Conservation (phyloP, 2,329 filamentous ascomycete species). For the Pochonia chlamydosporia region DNA sequence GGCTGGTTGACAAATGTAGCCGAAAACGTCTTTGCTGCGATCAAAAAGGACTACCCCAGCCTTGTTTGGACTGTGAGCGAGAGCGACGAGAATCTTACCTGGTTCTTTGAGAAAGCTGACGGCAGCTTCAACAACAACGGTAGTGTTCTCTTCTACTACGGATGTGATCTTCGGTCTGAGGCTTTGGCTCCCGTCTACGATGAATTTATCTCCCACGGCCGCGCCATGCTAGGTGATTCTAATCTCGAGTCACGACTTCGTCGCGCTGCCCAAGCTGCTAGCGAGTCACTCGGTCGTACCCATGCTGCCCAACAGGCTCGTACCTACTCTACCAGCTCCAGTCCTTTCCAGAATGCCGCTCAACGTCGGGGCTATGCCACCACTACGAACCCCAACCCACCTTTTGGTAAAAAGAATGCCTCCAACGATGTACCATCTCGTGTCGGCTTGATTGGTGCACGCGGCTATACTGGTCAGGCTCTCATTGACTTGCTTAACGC, state of each 20-base stretch:
- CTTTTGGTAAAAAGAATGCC: slow-evolving; percentile 79
- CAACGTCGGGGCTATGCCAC: slow-evolving; percentile 1
- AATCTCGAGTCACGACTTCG: slow-evolving; percentile 84
- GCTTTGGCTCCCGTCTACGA: slow-evolving; percentile 71
- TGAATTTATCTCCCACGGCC: slow-evolving; percentile 76
- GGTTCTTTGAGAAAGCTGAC: slow-evolving; percentile 97
- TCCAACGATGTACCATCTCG: slow-evolving; percentile 74
- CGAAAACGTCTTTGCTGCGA: slow-evolving; percentile 88
- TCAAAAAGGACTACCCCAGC: slow-evolving; percentile 89
- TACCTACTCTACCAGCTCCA: slow-evolving; percentile 13
- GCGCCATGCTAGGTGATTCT: slow-evolving; percentile 82
- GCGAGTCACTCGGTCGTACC: slow-evolving; percentile 37
- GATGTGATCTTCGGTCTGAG: slow-evolving; percentile 74
- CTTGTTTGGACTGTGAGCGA: slow-evolving; percentile 95
- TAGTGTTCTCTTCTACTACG: slow-evolving; percentile 95
- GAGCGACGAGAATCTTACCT: slow-evolving; percentile 92
- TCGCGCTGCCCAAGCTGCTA: slow-evolving; percentile 66
- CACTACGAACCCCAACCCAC: slow-evolving; percentile 42
- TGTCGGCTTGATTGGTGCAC: slow-evolving; percentile 82
- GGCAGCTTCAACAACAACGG: slow-evolving; percentile 82
- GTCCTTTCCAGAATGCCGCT: no score
- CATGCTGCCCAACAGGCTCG: slow-evolving; percentile 18
- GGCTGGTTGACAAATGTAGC: slow-evolving; percentile 93
- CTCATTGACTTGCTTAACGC: slow-evolving; percentile 80
- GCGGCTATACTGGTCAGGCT: slow-evolving; percentile 58